A percentile compares a stretch with the other conserved stretches of the same genome.
phyloP scores from a whole-genome alignment of 2,329 filamentous ascomycete genomes.

The Aureobasidium namibiae region DNA sequence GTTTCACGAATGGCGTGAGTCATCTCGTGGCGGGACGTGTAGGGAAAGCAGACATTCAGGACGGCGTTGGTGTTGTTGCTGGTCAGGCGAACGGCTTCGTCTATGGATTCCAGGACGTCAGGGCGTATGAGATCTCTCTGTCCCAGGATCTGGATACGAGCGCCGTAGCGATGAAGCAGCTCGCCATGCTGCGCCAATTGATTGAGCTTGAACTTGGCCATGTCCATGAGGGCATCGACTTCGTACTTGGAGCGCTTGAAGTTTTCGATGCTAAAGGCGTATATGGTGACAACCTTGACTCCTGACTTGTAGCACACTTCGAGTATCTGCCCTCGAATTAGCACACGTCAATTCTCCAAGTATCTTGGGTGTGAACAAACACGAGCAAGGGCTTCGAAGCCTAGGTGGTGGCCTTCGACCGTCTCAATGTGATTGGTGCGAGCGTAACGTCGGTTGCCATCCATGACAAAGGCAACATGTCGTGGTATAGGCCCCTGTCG shows the following conservation, averaged over 20 bases:
- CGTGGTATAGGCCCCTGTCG: conserved; percentile 86
- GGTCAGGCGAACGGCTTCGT: conserved; percentile 78
- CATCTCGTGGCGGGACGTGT: conserved; percentile 93
- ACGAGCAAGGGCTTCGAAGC: conserved; percentile 87
- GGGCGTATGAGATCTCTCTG: conserved; percentile 74
- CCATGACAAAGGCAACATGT: conserved; percentile 99
- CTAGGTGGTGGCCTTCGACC: conserved; percentile 88
- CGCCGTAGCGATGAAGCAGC: conserved; percentile 85
- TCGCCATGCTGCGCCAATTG: conserved; percentile 91
- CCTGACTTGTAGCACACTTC: conserved; percentile 98
- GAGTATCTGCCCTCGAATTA: conserved; percentile 51
- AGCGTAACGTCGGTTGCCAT: conserved; percentile 91
- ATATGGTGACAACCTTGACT: conserved; percentile 93
- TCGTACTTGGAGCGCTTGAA: conserved; percentile 96
- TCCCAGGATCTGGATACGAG: conserved; percentile 75
- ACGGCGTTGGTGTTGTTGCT: conserved; percentile 69
- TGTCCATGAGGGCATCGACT: conserved; percentile 93
- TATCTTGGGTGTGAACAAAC: conserved; percentile 40
- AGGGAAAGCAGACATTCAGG: conserved; percentile 95
- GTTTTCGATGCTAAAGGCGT: conserved; percentile 98
- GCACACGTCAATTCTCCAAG: neutral
- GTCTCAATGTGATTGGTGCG: conserved; percentile 88
- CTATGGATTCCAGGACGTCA: conserved; percentile 82
- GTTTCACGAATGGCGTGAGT: conserved; percentile 81
- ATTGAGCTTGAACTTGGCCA: conserved; percentile 89